Conservation (phyloP, 805 yeast genomes). For the Blastobotrys terrestris region DNA sequence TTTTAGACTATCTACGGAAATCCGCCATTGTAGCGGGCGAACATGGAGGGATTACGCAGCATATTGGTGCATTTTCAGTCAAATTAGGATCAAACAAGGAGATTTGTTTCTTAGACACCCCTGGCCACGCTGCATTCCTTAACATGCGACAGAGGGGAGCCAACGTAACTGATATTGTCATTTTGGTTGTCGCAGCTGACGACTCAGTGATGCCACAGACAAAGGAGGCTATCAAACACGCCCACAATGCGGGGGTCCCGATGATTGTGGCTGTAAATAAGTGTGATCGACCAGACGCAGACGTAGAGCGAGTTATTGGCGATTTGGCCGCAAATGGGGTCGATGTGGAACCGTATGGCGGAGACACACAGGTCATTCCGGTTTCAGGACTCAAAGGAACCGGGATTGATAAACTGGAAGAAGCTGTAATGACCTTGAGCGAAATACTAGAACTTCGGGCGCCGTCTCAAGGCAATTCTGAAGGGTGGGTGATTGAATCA, state of each 20-base stretch:
- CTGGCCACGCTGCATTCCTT: slow-evolving; percentile 95
- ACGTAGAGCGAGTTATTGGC: slow-evolving; percentile 66
- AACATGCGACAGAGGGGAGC: slow-evolving; percentile 98
- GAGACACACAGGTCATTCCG: slow-evolving; percentile 83
- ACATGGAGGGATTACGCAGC: slow-evolving; percentile 96
- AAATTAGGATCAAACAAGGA: slow-evolving; percentile 69
- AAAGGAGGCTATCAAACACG: slow-evolving; percentile 89
- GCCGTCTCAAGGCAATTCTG: slow-evolving; percentile 39
- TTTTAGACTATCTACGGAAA: slow-evolving; percentile 78
- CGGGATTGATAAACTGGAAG: slow-evolving; percentile 86
- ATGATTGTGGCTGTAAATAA: slow-evolving; percentile 89
- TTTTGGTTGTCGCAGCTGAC: slow-evolving; percentile 93
- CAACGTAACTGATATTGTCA: slow-evolving; percentile 82
- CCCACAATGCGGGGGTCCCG: slow-evolving; percentile 73
- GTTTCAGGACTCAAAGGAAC: slow-evolving; percentile 87
- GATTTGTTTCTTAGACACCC: slow-evolving; percentile 92
- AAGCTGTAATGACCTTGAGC: slow-evolving; percentile 76
- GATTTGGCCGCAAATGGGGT: slow-evolving; percentile 75
- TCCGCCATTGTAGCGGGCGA: slow-evolving; percentile 79
- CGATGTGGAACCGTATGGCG: slow-evolving; percentile 89
- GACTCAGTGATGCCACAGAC: slow-evolving; percentile 99
- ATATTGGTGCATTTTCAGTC: slow-evolving; percentile 94
- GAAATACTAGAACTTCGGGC: slow-evolving; percentile 78
- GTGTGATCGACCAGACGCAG: slow-evolving; percentile 74
- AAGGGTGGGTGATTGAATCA: slow-evolving; percentile 90